Percentiles rank a stretch among this genome's conserved stretches.
phyloP scores from a whole-genome alignment of 1,139 yeast genomes.

The Geotrichum restrictum region DNA sequence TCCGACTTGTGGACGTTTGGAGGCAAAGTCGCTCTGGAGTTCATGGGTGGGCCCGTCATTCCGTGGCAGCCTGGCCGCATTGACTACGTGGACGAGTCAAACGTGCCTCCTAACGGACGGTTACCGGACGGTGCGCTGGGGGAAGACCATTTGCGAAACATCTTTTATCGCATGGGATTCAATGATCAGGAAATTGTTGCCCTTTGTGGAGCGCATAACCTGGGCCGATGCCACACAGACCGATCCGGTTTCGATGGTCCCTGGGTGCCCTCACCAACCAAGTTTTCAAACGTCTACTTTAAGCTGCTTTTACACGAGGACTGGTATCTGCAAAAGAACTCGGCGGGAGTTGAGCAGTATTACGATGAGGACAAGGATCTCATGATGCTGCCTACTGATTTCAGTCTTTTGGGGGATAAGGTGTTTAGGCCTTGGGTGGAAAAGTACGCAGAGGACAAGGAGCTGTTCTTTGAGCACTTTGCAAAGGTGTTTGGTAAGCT shows the following conservation, averaged over 20 bases:
- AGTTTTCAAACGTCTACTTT: conserved; percentile 77
- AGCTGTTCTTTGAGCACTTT: conserved; percentile 51
- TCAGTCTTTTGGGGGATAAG: conserved; percentile 51
- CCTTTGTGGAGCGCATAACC: conserved; percentile 59
- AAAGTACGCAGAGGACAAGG: conserved; percentile 53
- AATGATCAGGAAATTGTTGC: conserved; percentile 61
- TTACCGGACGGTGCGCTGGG: conserved; percentile 57
- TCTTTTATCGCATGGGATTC: conserved; percentile 61
- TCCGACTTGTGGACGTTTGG: conserved; percentile 67
- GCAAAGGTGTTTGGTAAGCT: conserved; percentile 52
- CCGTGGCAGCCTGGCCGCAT: conserved; percentile 60
- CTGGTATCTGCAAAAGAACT: conserved; percentile 64
- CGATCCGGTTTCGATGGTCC: conserved; percentile 75
- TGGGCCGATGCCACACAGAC: conserved; percentile 61
- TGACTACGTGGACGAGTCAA: conserved; percentile 50
- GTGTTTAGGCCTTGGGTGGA: conserved; percentile 50
- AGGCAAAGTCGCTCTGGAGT: conserved; percentile 58
- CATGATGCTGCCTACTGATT: conserved; percentile 68
- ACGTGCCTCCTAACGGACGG: conserved; percentile 61
- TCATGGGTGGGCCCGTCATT: conserved; percentile 57
- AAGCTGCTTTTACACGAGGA: conserved; percentile 62
- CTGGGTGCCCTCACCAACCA: conserved; percentile 82
- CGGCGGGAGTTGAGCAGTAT: conserved; percentile 64
- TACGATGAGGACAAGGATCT: conserved; percentile 59
- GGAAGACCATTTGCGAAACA: conserved; percentile 50